phyloP scores from a whole-genome alignment of 176 grass and related monocot species.

The Panicum miliaceum region DNA sequence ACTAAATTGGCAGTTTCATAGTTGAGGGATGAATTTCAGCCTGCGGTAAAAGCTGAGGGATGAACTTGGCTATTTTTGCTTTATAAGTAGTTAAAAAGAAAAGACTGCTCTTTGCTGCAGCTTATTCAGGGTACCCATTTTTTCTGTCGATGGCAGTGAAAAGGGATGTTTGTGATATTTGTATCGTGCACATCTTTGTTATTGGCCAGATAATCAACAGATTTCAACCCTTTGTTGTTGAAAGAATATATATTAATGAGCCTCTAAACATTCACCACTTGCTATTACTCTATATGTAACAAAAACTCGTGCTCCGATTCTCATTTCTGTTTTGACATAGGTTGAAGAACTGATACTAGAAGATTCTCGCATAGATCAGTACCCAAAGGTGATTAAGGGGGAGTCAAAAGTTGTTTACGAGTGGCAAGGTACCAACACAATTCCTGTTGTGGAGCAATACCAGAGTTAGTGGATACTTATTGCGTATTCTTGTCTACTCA shows the following conservation, averaged over 20 bases:
- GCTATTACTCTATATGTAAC: neutral
- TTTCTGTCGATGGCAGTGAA: neutral
- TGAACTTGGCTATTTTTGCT: no score
- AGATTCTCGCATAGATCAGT: slow-evolving; percentile 93
- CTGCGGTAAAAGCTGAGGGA: no score
- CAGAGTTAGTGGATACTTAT: neutral
- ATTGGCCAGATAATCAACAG: slow-evolving; percentile 2
- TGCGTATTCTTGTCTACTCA: neutral
- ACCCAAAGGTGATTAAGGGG: slow-evolving; percentile 91
- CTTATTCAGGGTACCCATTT: neutral
- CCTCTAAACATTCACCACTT: neutral
- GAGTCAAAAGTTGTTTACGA: slow-evolving; percentile 84
- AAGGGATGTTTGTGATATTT: neutral
- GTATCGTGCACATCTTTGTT: neutral
- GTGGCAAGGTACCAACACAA: slow-evolving; percentile 80
- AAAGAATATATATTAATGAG: slow-evolving; percentile 15
- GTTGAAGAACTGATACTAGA: slow-evolving; percentile 87
- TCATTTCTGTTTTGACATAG: slow-evolving; percentile 45
- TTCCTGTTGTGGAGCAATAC: neutral
- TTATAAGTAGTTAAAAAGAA: neutral
- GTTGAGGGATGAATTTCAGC: no score
- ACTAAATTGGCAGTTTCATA: no score
- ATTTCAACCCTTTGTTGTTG: neutral
- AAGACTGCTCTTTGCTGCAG: neutral
- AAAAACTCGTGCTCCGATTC: slow-evolving; percentile 10